Conservation (phyloP, 768 basidiomycete species). For the Pilatotrama ljubarskyi region DNA sequence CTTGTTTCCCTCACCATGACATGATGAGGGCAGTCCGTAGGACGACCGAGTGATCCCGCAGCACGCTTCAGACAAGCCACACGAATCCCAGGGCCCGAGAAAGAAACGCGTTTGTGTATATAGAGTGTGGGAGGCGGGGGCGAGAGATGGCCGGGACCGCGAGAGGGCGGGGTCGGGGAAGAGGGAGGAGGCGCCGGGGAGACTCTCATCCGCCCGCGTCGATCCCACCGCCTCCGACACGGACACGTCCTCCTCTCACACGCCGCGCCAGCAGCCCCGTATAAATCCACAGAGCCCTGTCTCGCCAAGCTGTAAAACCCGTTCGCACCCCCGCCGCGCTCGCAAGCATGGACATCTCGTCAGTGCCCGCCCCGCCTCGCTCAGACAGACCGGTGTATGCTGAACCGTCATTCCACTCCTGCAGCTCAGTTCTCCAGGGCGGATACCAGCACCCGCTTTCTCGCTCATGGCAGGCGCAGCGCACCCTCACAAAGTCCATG, state of each 20-base stretch:
- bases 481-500: slow-evolving; percentile 85
- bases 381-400: not conserved
- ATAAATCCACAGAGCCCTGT: not conserved
- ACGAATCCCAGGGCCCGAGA: not conserved
- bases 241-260: slow-evolving; percentile 3
- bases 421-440: slow-evolving; percentile 81
- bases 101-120: slow-evolving; percentile 3
- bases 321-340: not conserved
- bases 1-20: not conserved
- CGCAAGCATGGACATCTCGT: slow-evolving; percentile 21
- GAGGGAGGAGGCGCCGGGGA: slow-evolving; percentile 4
- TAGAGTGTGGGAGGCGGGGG: slow-evolving; percentile 5
- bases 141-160: slow-evolving; percentile 10
- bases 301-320: not conserved
- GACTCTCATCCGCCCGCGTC: slow-evolving; percentile 5
- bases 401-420: not conserved
- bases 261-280: not conserved
- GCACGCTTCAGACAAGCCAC: not conserved
- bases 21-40: not conserved
- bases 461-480: slow-evolving; percentile 83
- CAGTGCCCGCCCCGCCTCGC: not conserved
- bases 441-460: slow-evolving; percentile 92
- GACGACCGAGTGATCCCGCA: not conserved
- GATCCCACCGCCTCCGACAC: not conserved
- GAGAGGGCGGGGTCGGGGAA: slow-evolving; percentile 4